phyloP scores from a whole-genome alignment of 306 rosid species.

The Lotus japonicus region DNA sequence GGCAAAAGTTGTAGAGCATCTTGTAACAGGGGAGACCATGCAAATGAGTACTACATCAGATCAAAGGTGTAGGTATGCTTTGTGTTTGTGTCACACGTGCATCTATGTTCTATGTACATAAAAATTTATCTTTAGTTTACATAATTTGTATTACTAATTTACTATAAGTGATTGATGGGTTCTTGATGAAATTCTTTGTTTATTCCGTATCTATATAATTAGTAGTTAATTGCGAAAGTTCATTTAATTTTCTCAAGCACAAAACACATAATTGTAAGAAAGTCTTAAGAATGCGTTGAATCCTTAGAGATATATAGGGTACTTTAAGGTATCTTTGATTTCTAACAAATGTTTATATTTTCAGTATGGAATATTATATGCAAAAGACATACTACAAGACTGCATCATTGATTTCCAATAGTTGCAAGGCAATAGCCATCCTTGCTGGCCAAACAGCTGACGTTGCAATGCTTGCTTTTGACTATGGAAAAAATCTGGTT shows the following conservation, averaged over 20 bases:
- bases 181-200: no score
- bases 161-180: no score
- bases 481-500: constrained; percentile 89
- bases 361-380: constrained; percentile 89
- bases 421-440: constrained; percentile 89
- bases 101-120: neutral
- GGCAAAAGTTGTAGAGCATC: constrained; percentile 74
- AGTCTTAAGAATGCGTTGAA: no score
- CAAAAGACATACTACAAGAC: constrained; percentile 84
- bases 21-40: constrained; percentile 95
- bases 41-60: constrained; percentile 73
- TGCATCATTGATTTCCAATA: constrained; percentile 79
- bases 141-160: no score
- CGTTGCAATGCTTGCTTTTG: constrained; percentile 70
- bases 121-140: no score
- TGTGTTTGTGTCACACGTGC: constrained; percentile 13
- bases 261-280: no score
- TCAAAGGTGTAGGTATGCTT: constrained; percentile 70
- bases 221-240: no score
- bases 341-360: constrained; percentile 21
- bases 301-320: neutral
- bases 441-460: constrained; percentile 85
- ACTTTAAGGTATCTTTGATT: neutral
- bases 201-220: no score
- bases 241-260: no score